Evolutionary conservation across 148 eudicot genomes (phyloP), one percentile per base, ranked within the genome.

Genomic region (Polygonum maritimum): DNA sequence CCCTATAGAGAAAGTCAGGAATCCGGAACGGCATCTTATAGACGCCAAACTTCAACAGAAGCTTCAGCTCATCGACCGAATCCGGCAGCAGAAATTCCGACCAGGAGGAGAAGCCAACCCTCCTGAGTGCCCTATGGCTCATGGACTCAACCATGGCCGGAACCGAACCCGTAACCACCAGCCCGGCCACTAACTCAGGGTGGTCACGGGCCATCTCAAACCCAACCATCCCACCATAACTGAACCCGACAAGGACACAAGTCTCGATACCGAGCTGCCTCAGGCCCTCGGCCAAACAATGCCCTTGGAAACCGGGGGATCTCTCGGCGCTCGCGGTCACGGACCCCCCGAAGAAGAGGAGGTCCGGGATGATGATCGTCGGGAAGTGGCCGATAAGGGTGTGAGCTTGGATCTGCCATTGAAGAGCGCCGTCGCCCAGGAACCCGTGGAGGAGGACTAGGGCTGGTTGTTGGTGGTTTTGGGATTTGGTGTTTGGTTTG

Each of bases 191-290:
- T 79, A 88, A 45, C 10, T 83, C 80, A 1, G 91, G 88, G 73
- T 86, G 60, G 69, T 82, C 51, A 69, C 75, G 71, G 3, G 89
- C 94, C 88, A 88, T 79, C 75, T 86, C 79, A 49, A 88, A 86
- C 76, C 81, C 85, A 2, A 89, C 83, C 78, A 89, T 80, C 47
- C 89, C 91, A 0, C 93, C 93, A 26, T 89, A 89, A 49, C 91
- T 89, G 12, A 83, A 54, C 83, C 93, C 91, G 38, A 89, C 91
- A 72, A 86, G 65, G 1, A 82, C 76, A 44, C 88, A 86, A 51
- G 71, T 88, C 33, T 80, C 83, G 39, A 89, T 80, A 1, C 89
- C 91, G 35, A 88, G 19, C 54, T 69, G 79, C 79, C 38, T 78
- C 45, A 90, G 26, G 35, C 88, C 88, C 47, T 22, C 65, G 3